These are phyloP conservation scores for Filobasidium floriforme DNA, from an alignment of 768 basidiomycete species.

Conservation along the genomic window DNA sequence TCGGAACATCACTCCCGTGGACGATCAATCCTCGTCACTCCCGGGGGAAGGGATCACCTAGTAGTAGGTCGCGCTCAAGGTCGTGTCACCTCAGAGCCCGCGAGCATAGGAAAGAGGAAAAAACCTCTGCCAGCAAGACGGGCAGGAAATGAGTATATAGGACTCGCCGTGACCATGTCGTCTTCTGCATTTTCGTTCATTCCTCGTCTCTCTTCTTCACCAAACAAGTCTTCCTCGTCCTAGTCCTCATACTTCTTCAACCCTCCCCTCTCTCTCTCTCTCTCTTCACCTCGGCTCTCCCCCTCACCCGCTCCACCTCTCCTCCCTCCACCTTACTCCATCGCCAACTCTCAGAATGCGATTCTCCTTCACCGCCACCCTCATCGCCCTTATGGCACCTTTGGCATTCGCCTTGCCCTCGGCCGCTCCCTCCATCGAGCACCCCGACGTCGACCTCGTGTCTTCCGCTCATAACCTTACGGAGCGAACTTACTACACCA, in stretches of 20 bases:
- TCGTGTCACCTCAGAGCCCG: too few species aligned
- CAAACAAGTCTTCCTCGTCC: background rate
- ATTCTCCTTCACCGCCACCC: slow-evolving; percentile 23
- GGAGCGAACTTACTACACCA: background rate
- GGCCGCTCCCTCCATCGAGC: slow-evolving; percentile 14
- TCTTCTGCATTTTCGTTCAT: too few species aligned
- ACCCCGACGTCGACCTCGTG: background rate
- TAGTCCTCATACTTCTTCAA: background rate
- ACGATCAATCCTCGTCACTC: too few species aligned
- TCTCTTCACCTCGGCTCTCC: background rate
- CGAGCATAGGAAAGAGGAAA: too few species aligned
- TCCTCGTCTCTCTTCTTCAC: background rate
- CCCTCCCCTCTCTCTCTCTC: background rate
- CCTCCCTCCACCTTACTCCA: background rate
- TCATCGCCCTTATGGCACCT: slow-evolving; percentile 14
- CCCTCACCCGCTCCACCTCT: background rate
- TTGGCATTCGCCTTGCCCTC: slow-evolving; percentile 22
- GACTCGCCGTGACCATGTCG: too few species aligned
- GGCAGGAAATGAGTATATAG: too few species aligned
- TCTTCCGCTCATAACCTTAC: background rate
- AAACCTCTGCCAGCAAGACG: too few species aligned
- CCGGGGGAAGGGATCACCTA: too few species aligned
- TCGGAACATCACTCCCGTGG: too few species aligned
- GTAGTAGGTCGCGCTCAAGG: too few species aligned
- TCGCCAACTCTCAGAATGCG: slow-evolving; percentile 16